Percentiles rank a stretch among this genome's conserved stretches.
phyloP scores from a whole-genome alignment of 305 asterid genomes.

The Fraxinus dipetala region DNA sequence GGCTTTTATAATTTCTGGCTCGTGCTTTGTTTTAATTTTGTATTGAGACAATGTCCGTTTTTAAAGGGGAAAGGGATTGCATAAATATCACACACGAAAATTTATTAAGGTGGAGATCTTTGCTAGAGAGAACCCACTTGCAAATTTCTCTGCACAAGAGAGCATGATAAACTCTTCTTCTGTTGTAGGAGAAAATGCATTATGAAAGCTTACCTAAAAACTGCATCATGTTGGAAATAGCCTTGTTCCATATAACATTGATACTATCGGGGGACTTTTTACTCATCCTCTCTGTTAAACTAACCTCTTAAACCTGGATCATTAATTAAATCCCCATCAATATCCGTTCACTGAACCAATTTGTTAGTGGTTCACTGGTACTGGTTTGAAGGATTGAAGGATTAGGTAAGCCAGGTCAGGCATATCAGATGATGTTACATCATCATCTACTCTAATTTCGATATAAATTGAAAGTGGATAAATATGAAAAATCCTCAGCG shows the following conservation, averaged over 20 bases:
- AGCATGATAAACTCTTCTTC: background rate
- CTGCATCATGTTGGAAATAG: background rate
- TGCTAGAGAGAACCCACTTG: background rate
- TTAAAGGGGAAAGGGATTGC: background rate
- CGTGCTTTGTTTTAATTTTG: background rate
- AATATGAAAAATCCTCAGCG: background rate
- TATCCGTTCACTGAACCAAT: no score
- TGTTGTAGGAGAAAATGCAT: background rate
- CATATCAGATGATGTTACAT: background rate
- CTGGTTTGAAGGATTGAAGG: background rate
- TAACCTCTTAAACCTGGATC: background rate
- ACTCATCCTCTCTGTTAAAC: background rate
- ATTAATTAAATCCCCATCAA: no score
- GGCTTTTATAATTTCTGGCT: background rate
- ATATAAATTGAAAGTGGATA: background rate
- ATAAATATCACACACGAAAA: background rate
- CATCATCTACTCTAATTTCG: background rate
- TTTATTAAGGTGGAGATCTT: background rate
- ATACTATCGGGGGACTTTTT: background rate
- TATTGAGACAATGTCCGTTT: background rate
- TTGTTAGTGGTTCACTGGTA: background rate
- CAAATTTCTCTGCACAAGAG: background rate
- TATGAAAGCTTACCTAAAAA: background rate
- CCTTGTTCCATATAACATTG: background rate
- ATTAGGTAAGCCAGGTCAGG: background rate